Base-by-base conservation (phyloP, 352 stramenopile genomes). In the Phytophthora lateralis region DNA sequence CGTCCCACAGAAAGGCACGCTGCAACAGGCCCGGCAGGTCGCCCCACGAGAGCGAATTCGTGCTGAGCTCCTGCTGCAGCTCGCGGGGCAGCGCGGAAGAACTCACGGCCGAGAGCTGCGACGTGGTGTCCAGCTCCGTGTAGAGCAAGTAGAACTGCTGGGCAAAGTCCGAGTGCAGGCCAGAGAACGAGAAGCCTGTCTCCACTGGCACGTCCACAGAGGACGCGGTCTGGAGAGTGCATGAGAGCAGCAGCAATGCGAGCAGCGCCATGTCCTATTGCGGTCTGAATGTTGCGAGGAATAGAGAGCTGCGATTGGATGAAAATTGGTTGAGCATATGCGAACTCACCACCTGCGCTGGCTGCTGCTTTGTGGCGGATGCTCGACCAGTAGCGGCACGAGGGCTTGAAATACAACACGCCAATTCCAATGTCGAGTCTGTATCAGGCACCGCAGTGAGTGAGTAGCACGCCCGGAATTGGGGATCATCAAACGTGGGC, bases 1-100 rank as follows among this genome's bases (percentile, higher is more conserved):
- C 68, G 50, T 93, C 79, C 81, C 83, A 93, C 5, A 93, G 61
- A 37, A 93, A 56, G 5, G 81, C 80, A 12, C 79, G 75, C 45
- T 93, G 83, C 2, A 90, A 59, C 1, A 91, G 54, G 0, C 81
- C 79, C 1, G 80, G 78, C 1, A 91, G 47, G 17, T 85, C 71
- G 11, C 47, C 42, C 76, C 78, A 91, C 1, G 20, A 41, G 3
- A 91, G 71, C n/a, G 63, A 69, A 44, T 75, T 65, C 20, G 41
- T 43, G 48, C 53, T 60, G 9, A 91, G 66, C 45, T 71, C 38
- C 8, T 63, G 38, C 10, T 61, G 48, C 8, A 91, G 39, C 6
- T 65, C 56, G 17, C 37, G 42, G 0, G 79, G 77, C 11, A 91
- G 55, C 5, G 55, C 48, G 3, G 27, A 41, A 8, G 35, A 49